Percentiles rank a stretch among this genome's conserved stretches.
These are phyloP conservation scores for Melanogaster broomeanus DNA, from an alignment of 768 basidiomycete species.

Conservation along the genomic window DNA sequence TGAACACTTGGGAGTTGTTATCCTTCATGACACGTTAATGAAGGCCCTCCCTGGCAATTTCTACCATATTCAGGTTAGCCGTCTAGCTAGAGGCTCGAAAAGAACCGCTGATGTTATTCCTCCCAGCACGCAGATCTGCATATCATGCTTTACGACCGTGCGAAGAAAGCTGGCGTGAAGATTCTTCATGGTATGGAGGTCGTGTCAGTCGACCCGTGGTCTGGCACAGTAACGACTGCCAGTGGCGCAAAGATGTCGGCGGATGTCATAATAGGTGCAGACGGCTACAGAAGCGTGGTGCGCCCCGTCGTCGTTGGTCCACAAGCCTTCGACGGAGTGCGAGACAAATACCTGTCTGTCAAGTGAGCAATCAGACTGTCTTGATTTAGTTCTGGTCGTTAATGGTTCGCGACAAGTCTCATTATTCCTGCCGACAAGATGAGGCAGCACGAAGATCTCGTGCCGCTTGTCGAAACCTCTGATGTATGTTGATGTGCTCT, in stretches of 20 bases:
- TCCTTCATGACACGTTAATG: constrained; percentile 46
- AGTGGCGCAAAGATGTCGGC: constrained; percentile 44
- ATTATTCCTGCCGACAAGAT: constrained; percentile 15
- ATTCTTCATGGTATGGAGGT: constrained; percentile 45
- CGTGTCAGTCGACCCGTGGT: constrained; percentile 34
- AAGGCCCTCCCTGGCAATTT: constrained; percentile 47
- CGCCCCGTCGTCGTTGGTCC: constrained; percentile 33
- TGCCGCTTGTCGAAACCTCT: constrained; percentile 2
- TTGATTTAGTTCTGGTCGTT: not conserved
- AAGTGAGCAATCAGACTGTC: constrained; percentile 7
- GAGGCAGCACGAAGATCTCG: constrained; percentile 20
- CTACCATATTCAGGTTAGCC: constrained; percentile 45
- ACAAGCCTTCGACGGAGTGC: not conserved
- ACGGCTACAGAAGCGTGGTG: constrained; percentile 52
- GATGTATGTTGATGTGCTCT: constrained; percentile 14
- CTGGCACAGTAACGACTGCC: constrained; percentile 31
- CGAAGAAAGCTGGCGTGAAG: constrained; percentile 45
- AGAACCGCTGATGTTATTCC: not conserved
- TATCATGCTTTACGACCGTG: constrained; percentile 47
- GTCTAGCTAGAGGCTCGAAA: not conserved
- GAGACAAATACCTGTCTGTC: constrained; percentile 15
- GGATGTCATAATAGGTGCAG: constrained; percentile 62
- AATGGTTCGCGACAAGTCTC: constrained; percentile 7
- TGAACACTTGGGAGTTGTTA: constrained; percentile 43
- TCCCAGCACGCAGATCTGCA: constrained; percentile 55